phyloP scores from a whole-genome alignment of 1,284 basidiomycete species.

The Pseudozyma sp. region DNA sequence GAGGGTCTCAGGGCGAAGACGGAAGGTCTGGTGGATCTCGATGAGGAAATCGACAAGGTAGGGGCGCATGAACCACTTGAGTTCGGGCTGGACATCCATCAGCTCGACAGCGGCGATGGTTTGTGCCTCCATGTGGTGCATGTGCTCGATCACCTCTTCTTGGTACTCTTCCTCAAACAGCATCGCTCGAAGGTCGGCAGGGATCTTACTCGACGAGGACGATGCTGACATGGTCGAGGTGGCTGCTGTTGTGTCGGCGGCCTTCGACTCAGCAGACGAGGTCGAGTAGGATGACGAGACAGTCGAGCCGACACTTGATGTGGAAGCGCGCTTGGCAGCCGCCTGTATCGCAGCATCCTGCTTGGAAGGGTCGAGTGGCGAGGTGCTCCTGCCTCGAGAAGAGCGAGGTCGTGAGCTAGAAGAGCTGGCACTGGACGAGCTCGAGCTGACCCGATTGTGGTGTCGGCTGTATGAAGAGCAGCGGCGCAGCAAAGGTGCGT shows the following conservation, averaged over 20 bases:
- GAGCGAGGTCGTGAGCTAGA: slow-evolving; percentile 38
- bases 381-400: slow-evolving; percentile 39
- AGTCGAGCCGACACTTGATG: slow-evolving; percentile 33
- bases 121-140: slow-evolving; percentile 93
- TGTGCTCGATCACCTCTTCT: slow-evolving; percentile 90
- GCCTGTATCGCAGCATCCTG: slow-evolving; percentile 45
- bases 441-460: slow-evolving; percentile 27
- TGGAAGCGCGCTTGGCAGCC: slow-evolving; percentile 46
- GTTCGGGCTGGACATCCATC: slow-evolving; percentile 99
- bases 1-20: slow-evolving; percentile 95
- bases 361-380: slow-evolving; percentile 39
- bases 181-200: slow-evolving; percentile 43
- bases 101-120: slow-evolving; percentile 90
- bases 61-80: slow-evolving; percentile 88
- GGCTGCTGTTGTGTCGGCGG: slow-evolving; percentile 41
- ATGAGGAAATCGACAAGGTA: slow-evolving; percentile 98
- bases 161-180: slow-evolving; percentile 87
- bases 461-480: slow-evolving; percentile 33
- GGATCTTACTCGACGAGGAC: slow-evolving; percentile 23
- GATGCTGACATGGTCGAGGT: slow-evolving; percentile 37
- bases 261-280: slow-evolving; percentile 25
- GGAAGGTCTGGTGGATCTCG: slow-evolving; percentile 90
- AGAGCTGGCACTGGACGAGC: slow-evolving; percentile 34
- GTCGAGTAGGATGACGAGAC: slow-evolving; percentile 32
- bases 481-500: slow-evolving; percentile 29